A percentile compares a stretch with the other conserved stretches of the same genome.
Evolutionary conservation across 108 stramenopile species (phyloP).

Genomic region (Thalassiosira profunda): DNA sequence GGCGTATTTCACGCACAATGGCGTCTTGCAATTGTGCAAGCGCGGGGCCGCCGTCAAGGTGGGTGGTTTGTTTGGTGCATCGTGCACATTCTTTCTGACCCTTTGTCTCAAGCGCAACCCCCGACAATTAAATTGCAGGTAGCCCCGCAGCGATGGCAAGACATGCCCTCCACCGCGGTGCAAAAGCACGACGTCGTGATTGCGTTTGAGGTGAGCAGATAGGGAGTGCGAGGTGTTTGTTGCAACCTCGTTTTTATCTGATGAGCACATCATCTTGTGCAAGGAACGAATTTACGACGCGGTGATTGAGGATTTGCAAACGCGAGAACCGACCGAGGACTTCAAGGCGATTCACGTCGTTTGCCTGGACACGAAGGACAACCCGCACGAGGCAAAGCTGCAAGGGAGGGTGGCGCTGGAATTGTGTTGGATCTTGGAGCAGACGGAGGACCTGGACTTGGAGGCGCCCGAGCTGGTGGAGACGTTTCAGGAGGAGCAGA

Average conservation of each 20-base stretch:
- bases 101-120: background rate
- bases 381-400: constrained; percentile 88
- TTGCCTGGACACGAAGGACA: constrained; percentile 95
- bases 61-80: background rate
- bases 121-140: constrained; percentile 84
- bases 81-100: background rate
- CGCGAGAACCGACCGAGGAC: constrained; percentile 88
- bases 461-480: constrained; percentile 87
- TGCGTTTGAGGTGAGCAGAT: constrained; percentile 92
- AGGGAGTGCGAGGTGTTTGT: too few species aligned
- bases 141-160: constrained; percentile 94
- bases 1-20: constrained; percentile 85
- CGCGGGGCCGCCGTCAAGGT: constrained; percentile 90
- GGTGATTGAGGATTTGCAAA: constrained; percentile 92
- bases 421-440: constrained; percentile 86
- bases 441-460: constrained; percentile 65
- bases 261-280: too few species aligned
- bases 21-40: constrained; percentile 86
- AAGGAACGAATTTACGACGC: constrained; percentile 95
- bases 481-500: constrained; percentile 81
- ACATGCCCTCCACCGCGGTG: constrained; percentile 61
- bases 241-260: too few species aligned
- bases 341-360: constrained; percentile 92
- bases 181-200: constrained; percentile 88
- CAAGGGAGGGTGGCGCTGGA: constrained; percentile 86